phyloP scores from a whole-genome alignment of 176 grass and related monocot genomes.

The Thalia dealbata region DNA sequence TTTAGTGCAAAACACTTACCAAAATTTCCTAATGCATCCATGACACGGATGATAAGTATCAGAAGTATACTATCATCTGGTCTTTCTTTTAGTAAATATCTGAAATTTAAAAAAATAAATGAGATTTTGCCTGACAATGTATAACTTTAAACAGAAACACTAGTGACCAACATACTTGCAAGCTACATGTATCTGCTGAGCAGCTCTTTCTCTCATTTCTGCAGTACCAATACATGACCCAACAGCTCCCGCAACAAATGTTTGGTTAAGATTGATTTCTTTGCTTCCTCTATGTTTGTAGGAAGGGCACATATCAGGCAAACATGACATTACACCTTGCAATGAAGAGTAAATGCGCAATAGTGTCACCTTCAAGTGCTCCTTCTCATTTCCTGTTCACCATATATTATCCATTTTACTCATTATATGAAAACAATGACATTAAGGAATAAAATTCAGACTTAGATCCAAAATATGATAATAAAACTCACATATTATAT shows the following conservation, averaged over 20 bases:
- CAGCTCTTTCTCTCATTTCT: constrained; percentile 91
- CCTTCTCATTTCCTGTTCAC: constrained; percentile 75
- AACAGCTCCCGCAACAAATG: constrained; percentile 68
- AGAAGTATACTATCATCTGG: constrained; percentile 93
- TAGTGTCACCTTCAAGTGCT: constrained; percentile 87
- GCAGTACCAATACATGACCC: constrained; percentile 65
- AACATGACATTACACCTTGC: constrained; percentile 95
- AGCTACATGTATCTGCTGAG: constrained; percentile 61
- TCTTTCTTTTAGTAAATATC: constrained; percentile 91
- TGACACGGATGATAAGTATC: constrained; percentile 65
- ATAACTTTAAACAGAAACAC: constrained; percentile 9
- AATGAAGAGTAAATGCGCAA: constrained; percentile 83
- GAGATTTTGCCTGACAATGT: constrained; percentile 18
- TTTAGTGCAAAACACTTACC: constrained; percentile 42
- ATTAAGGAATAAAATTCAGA: neutral
- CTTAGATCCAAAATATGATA: neutral
- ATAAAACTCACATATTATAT: neutral
- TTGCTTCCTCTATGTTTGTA: constrained; percentile 49
- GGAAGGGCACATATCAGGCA: constrained; percentile 78
- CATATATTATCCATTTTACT: neutral
- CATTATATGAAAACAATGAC: constrained; percentile 1
- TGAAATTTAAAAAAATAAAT: constrained; percentile 23
- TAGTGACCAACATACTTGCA: constrained; percentile 53
- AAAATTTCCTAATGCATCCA: constrained; percentile 93
- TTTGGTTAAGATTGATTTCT: constrained; percentile 35